A percentile compares a stretch with the other conserved stretches of the same genome.
Conservation (phyloP, 2,329 filamentous ascomycete genomes). For the Arachnomyces sp. region DNA sequence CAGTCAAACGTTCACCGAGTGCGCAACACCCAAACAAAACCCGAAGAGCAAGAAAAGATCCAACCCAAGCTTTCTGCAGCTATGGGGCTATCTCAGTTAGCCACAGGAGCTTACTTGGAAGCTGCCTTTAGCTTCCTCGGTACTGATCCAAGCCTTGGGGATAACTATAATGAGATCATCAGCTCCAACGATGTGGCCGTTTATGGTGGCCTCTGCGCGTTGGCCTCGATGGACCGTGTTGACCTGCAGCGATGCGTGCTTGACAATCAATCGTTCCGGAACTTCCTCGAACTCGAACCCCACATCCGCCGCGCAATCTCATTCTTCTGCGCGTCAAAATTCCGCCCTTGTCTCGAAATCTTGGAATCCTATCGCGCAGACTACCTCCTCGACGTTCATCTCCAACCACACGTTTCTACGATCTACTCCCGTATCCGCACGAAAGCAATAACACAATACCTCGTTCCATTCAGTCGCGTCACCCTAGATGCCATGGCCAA, state of each 20-base stretch:
- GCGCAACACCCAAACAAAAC: constrained; percentile 44
- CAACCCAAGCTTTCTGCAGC: constrained; percentile 57
- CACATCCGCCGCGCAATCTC: constrained; percentile 86
- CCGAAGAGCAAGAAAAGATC: constrained; percentile 50
- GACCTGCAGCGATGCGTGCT: constrained; percentile 69
- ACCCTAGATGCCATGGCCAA: constrained; percentile 68
- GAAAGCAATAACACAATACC: constrained; percentile 91
- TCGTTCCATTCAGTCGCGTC: constrained; percentile 81
- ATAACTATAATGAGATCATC: constrained; percentile 61
- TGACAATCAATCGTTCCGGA: constrained; percentile 71
- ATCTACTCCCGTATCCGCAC: constrained; percentile 70
- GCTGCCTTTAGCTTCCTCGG: constrained; percentile 66
- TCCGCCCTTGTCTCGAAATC: constrained; percentile 72
- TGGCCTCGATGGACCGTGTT: constrained; percentile 77
- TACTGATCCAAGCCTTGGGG: constrained; percentile 49
- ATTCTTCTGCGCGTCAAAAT: constrained; percentile 84
- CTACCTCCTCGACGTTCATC: constrained; percentile 82
- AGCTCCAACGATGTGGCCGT: constrained; percentile 83
- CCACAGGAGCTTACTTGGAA: constrained; percentile 48
- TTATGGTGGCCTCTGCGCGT: constrained; percentile 81
- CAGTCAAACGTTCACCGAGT: constrained; percentile 52
- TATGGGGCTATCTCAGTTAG: constrained; percentile 54
- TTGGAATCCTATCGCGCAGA: constrained; percentile 74
- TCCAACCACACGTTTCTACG: constrained; percentile 61
- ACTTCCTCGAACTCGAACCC: constrained; percentile 83